Evolutionary conservation across 495 filamentous ascomycete species (phyloP), one percentile per base, ranked within the genome.

Genomic region (Cercophora scortea): DNA sequence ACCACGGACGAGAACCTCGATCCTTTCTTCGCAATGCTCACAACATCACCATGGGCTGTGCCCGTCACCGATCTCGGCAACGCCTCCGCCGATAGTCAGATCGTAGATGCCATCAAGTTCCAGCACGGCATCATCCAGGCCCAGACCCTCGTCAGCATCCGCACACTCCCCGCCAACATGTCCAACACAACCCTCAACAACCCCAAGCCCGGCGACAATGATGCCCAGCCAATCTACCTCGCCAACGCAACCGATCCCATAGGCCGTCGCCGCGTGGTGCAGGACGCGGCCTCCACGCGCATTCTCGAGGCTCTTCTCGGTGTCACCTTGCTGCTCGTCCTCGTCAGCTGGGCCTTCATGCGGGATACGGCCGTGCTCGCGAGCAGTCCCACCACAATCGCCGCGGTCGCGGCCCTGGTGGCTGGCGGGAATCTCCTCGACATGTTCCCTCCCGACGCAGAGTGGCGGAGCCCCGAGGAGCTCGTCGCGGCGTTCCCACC

Each of bases 91-190:
- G 46, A 32, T 10, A 32, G 39, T 0, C 18, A 9, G 3, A 42
- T 63, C 38, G 25, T 18, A 8, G 53, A 50, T 0, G 55, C 61
- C n/a, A 61, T 61, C 50, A 54, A 54, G 13, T 56, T 57, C 45
- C 61, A 61, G 11, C 52, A 59, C 43, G 51, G 49, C 38, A 47
- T 63, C 53, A 59, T 61, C 19, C 48, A 42, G 4, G 61, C 58
- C 6, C 61, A 63, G 53, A 25, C 25, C 25, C n/a, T 13, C 16
- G 32, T 49, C 17, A 32, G 33, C 4, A 5, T 13, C 13, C 16
- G 42, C 32, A 40, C 32, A 4, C 7, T 39, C 1, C 52, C 56
- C 5, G 51, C 60, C 18, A 54, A 59, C 41, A 15, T 15, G 0
- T 45, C 53, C 13, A 59, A 54, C 42, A 36, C 51, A n/a, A 53